Conservation (phyloP, 108 stramenopile species). For the Epithemia pelagica region DNA sequence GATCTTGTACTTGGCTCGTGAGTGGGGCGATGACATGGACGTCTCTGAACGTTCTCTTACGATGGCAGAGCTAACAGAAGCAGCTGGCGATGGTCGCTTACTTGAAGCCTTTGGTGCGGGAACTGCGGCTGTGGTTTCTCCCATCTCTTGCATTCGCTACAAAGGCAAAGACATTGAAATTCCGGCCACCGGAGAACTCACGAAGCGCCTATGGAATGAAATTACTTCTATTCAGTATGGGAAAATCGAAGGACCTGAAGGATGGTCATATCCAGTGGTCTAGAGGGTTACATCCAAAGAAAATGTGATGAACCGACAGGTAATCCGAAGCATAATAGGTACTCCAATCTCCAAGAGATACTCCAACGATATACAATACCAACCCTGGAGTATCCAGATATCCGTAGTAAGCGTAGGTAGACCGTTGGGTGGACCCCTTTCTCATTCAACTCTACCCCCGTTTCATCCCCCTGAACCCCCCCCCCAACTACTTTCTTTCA, state of each 20-base stretch:
- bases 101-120: constrained; percentile 94
- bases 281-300: no score
- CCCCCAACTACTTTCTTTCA: no score
- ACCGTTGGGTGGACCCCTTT: no score
- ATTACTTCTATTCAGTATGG: constrained; percentile 90
- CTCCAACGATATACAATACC: no score
- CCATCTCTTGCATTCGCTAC: constrained; percentile 78
- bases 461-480: no score
- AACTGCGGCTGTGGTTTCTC: constrained; percentile 94
- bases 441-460: no score
- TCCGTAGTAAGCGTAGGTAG: no score
- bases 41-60: constrained; percentile 69
- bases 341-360: no score
- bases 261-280: constrained; percentile 28
- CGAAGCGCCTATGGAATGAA: constrained; percentile 78
- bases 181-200: constrained; percentile 68
- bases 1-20: constrained; percentile 66
- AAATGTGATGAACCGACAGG: no score
- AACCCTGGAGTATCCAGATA: no score
- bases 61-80: constrained; percentile 77
- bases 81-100: constrained; percentile 68
- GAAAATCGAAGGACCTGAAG: constrained; percentile 52
- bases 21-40: constrained; percentile 71
- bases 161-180: constrained; percentile 74
- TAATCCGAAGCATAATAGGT: no score